Evolutionary conservation across 495 filamentous ascomycete genomes (phyloP).

Genomic region (Elasticomyces elasticus): DNA sequence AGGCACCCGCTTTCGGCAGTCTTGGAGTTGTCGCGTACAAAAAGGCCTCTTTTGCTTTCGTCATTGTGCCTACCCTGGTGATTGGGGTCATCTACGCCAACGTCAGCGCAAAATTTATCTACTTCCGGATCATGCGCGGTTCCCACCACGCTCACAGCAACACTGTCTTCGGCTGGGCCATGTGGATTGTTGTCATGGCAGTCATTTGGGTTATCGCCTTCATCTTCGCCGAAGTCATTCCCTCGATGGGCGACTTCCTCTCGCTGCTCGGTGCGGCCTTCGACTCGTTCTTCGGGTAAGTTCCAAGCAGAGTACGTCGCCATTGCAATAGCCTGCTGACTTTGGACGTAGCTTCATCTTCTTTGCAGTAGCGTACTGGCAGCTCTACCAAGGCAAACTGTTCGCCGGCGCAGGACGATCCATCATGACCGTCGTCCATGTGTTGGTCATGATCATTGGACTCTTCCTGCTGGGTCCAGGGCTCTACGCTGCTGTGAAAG

Average conservation of each 20-base stretch:
- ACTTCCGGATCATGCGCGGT: constrained; percentile 69
- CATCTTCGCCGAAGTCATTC: constrained; percentile 77
- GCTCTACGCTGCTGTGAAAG: constrained; percentile 47
- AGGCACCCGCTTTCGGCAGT: constrained; percentile 66
- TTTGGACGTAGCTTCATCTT: too few relatives aligned
- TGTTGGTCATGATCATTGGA: constrained; percentile 58
- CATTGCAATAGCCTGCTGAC: too few relatives aligned
- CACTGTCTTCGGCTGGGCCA: constrained; percentile 65
- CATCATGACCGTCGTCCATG: constrained; percentile 42
- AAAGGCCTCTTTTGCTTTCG: constrained; percentile 78
- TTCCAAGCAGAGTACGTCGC: too few relatives aligned
- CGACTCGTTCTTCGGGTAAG: constrained; percentile 82
- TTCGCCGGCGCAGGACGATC: constrained; percentile 40
- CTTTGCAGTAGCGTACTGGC: constrained; percentile 56
- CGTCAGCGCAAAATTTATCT: constrained; percentile 70
- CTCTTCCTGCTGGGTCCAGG: constrained; percentile 65
- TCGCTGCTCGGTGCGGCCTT: constrained; percentile 81
- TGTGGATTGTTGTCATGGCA: constrained; percentile 64
- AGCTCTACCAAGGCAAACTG: constrained; percentile 47
- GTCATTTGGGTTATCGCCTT: constrained; percentile 67
- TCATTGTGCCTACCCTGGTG: constrained; percentile 83
- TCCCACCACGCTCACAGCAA: constrained; percentile 64
- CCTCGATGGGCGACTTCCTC: constrained; percentile 74
- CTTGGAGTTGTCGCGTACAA: constrained; percentile 58
- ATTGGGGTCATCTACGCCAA: constrained; percentile 77